Base-by-base conservation (phyloP, 2,329 filamentous ascomycete species). In the Beauveria scarabaeidicola region DNA sequence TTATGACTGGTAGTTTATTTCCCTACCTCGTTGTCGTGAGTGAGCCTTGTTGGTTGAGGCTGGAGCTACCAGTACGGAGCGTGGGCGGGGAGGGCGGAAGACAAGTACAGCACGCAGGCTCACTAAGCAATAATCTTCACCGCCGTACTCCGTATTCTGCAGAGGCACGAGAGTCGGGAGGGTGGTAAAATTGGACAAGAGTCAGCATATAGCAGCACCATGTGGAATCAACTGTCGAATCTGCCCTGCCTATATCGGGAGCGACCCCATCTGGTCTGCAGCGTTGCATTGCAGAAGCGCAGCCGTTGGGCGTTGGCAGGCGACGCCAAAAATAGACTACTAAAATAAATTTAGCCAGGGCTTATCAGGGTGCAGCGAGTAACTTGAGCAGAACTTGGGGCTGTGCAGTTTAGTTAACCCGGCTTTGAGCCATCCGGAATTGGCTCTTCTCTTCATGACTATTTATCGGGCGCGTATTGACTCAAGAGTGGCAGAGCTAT, bases 181-280 rank as follows among this genome's bases (percentile, higher is more conserved):
- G 47, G 2, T 51, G 40, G 29, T 46, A 46, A 38, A 46, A 55
- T 55, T 36, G 44, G 25, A 36, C 17, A 23, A 43, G 21, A 44
- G 6, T 5, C 17, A 32, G 29, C 29, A 32, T 32, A 13, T 32
- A 32, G 52, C 21, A 23, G 15, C 25, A 32, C 10, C 38, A 19
- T 54, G 52, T 55, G 52, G 41, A 55, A 55, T 55, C 52, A 55
- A 19, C 25, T 13, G n/a, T 17, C 19, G n/a, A 55, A 44, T 55
- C 41, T 46, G 52, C 52, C 52, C 40, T 46, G 19, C 52, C 52
- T 54, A 40, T 55, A 55, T 17, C 41, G 9, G 15, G 19, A 19
- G 10, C n/a, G n/a, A 36, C 25, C 25, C 25, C n/a, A 32, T 54
- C 23, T 54, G 40, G 50, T 52, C 50, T 52, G 50, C 19, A 43